Base-by-base conservation (phyloP, 2,329 filamentous ascomycete genomes). In the Aspergillus sp. region DNA sequence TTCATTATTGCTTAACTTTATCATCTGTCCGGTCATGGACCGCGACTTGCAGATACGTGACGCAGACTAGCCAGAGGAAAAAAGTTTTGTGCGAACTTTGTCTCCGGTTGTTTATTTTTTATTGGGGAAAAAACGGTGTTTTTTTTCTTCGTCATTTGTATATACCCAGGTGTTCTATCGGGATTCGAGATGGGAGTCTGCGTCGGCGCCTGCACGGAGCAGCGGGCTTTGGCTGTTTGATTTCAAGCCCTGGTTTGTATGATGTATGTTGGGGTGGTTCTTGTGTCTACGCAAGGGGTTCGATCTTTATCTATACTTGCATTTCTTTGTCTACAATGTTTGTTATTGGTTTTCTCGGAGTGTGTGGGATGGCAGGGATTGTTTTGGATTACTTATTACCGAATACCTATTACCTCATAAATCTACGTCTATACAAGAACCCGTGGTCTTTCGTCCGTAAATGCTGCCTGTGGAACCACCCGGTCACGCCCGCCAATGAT, bases 211-310 rank as follows among this genome's bases (percentile, higher is more conserved):
- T 60, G 64, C 60, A 63, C 65, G 64, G 52, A 67, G 58, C 64
- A 58, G 61, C 61, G 64, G 59, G 61, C 39, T 63, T 63, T 39
- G 54, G 36, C 32, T 36, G 36, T 42, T 42, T 42, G 36, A 42
- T 42, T 42, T 42, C 18, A 64, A 63, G 49, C 60, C 54, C 64
- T 69, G 65, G 52, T 71, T 42, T 42, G 68, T 71, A 71, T 64
- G 65, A 70, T 70, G 61, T 75, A 74, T 65, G 69, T 67, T 68
- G 63, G 63, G 62, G 63, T 63, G 62, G 65, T 63, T 63, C 64
- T 63, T 59, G 68, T 65, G 58, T 59, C 62, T 65, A 63, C 63
- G 53, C 62, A n/a, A 67, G 61, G 57, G 65, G 66, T 61, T 56
- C 57, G 60, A 58, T 65, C 63, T 62, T 52, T 64, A 12, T 55